Conservation (phyloP, 2,329 filamentous ascomycete genomes). For the Penicillium decumbens region DNA sequence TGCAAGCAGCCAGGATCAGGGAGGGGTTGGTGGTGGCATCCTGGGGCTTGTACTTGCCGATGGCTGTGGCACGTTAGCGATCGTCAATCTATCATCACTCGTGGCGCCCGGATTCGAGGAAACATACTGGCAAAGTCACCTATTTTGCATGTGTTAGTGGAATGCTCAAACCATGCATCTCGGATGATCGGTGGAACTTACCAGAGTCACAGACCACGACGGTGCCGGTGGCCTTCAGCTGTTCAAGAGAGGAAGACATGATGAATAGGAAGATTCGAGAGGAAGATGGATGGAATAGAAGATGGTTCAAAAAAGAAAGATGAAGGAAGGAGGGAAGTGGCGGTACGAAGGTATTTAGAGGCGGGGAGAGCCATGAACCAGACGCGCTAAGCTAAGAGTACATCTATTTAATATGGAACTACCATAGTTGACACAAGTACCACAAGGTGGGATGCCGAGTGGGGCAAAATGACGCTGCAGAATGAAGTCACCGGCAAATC, state of each 20-base stretch:
- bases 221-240: slow-evolving; percentile 95
- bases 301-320: slow-evolving; percentile 2
- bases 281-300: slow-evolving; percentile 9
- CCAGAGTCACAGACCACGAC: slow-evolving; percentile 97
- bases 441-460: slow-evolving; percentile 17
- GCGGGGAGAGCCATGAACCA: slow-evolving; percentile 18
- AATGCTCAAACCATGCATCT: slow-evolving; percentile 17
- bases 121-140: slow-evolving; percentile 74
- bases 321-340: slow-evolving; percentile 20
- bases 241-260: slow-evolving; percentile 89
- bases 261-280: slow-evolving; percentile 24
- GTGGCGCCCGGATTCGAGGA: neutral
- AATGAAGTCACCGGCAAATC: slow-evolving; percentile 18
- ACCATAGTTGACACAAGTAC: slow-evolving; percentile 16
- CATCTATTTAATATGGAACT: slow-evolving; percentile 3
- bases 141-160: slow-evolving; percentile 35
- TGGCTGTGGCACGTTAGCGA: slow-evolving; percentile 56
- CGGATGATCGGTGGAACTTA: slow-evolving; percentile 44
- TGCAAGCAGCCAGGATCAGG: slow-evolving; percentile 94
- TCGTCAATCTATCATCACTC: neutral
- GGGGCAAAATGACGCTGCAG: slow-evolving; percentile 25
- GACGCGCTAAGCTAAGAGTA: slow-evolving; percentile 12
- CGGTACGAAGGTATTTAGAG: slow-evolving; percentile 22
- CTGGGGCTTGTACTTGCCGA: slow-evolving; percentile 99
- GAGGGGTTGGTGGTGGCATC: slow-evolving; percentile 99